Percentiles rank a stretch among this genome's conserved stretches.
Conservation (phyloP, 768 basidiomycete genomes). For the Collybia nuda region DNA sequence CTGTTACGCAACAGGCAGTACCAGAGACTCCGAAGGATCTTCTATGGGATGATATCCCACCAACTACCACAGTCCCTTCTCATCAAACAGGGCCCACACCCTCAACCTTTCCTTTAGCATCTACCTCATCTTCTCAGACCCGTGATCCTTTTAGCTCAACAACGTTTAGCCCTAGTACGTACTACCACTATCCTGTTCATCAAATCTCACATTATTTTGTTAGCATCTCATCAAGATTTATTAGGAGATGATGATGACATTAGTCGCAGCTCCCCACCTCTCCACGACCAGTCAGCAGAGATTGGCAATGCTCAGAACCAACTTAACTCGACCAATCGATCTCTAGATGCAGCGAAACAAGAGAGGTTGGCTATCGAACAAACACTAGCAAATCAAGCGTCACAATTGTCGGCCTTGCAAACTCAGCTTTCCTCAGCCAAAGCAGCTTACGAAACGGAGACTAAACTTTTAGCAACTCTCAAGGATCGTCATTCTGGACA, state of each 20-base stretch:
- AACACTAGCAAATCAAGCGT: conserved; percentile 63
- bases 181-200: background rate
- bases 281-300: conserved; percentile 78
- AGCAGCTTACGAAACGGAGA: conserved; percentile 85
- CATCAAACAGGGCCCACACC: conserved; percentile 31
- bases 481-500: conserved; percentile 71
- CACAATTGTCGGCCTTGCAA: conserved; percentile 78
- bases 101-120: conserved; percentile 23
- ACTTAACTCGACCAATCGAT: conserved; percentile 73
- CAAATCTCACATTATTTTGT: conserved; percentile 2
- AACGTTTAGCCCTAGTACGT: conserved; percentile 28
- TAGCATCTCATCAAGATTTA: conserved; percentile 44
- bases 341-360: conserved; percentile 61
- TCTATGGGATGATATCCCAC: conserved; percentile 58
- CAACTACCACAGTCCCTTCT: conserved; percentile 40
- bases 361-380: conserved; percentile 70
- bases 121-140: conserved; percentile 14
- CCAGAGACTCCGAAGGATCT: conserved; percentile 45
- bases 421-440: conserved; percentile 82
- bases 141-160: conserved; percentile 55
- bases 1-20: conserved; percentile 38
- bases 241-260: conserved; percentile 75
- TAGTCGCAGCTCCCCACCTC: conserved; percentile 42
- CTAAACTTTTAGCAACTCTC: conserved; percentile 61
- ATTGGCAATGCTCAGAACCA: conserved; percentile 89